Evolutionary conservation across 2,329 filamentous ascomycete species (phyloP), one percentile per base, ranked within the genome.

Genomic region (Neofusicoccum kwambonambiense): DNA sequence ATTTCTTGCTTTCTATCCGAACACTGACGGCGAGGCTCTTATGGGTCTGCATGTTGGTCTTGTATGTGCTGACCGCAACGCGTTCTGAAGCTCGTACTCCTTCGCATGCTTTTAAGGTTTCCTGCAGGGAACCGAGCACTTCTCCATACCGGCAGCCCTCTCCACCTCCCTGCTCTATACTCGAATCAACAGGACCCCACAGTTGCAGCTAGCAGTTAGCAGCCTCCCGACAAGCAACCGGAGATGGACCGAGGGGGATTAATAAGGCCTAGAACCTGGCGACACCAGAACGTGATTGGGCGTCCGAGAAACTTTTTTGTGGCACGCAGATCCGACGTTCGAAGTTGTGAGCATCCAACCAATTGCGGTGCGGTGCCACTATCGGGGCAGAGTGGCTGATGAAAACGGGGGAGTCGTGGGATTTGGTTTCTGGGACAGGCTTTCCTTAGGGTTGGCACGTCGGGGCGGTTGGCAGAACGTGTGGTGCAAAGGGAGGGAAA

Each of bases 321-420:
- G 56, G 56, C 56, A 60, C 56, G 56, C n/a, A 60, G 56, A 60
- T 60, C 56, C 56, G 56, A 60, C 31, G 56, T 60, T 47, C 42
- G 42, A 60, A 45, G 56, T 60, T 60, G 31, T 31, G 3, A 12
- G 11, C 11, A 7, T 35, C 5, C 42, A 11, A 15, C 56, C 41
- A 60, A 60, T 60, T 39, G 42, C n/a, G 15, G 17, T 12, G 4
- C 22, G 11, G 42, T 44, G 39, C 41, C 56, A 37, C 27, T 19
- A 47, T 47, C 42, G 42, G 17, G 17, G 54, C n/a, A 19, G 17
- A 17, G 56, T 47, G 56, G 56, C 41, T 58, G 56, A 58, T 45
- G 56, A 58, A 58, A 58, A 47, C 56, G 56, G 56, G 9, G 27
- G 15, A 7, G 27, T 31, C 27, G 27, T 31, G 27, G 4, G 27